Percentiles rank a stretch among this genome's conserved stretches.
phyloP scores from a whole-genome alignment of 2,329 filamentous ascomycete species.

The Venturia aucupariae region DNA sequence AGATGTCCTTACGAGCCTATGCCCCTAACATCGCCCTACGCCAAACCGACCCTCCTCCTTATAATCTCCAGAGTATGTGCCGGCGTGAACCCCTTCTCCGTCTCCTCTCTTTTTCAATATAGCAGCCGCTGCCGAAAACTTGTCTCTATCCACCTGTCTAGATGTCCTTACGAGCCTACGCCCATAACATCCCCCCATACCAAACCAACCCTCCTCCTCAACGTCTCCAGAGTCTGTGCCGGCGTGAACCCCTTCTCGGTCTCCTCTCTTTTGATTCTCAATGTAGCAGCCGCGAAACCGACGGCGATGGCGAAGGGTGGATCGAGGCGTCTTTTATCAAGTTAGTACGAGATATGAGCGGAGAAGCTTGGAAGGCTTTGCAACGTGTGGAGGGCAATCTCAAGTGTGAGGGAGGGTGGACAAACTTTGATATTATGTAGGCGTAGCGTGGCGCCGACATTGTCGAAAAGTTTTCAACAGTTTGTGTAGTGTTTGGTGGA shows the following conservation, averaged over 20 bases:
- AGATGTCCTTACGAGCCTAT: background rate
- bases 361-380: too few species aligned
- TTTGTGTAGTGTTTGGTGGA: background rate
- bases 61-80: slow-evolving; percentile 18
- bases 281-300: slow-evolving; percentile 34
- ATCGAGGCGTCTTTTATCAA: slow-evolving; percentile 34
- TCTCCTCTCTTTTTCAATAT: too few species aligned
- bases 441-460: slow-evolving; percentile 25
- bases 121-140: too few species aligned
- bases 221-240: slow-evolving; percentile 22
- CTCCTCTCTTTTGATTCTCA: slow-evolving; percentile 37
- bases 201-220: slow-evolving; percentile 23
- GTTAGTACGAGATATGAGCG: background rate
- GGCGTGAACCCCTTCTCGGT: slow-evolving; percentile 28
- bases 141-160: too few species aligned
- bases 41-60: too few species aligned
- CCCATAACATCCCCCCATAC: slow-evolving; percentile 12
- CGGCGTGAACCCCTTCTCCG: slow-evolving; percentile 19
- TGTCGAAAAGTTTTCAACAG: background rate
- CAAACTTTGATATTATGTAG: slow-evolving; percentile 37
- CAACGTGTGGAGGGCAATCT: too few species aligned
- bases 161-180: background rate
- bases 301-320: slow-evolving; percentile 41
- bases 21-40: slow-evolving; percentile 10
- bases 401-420: too few species aligned